These are phyloP conservation scores for Colletotrichum sansevieriae DNA, from an alignment of 2,329 filamentous ascomycete genomes.

Conservation along the genomic window DNA sequence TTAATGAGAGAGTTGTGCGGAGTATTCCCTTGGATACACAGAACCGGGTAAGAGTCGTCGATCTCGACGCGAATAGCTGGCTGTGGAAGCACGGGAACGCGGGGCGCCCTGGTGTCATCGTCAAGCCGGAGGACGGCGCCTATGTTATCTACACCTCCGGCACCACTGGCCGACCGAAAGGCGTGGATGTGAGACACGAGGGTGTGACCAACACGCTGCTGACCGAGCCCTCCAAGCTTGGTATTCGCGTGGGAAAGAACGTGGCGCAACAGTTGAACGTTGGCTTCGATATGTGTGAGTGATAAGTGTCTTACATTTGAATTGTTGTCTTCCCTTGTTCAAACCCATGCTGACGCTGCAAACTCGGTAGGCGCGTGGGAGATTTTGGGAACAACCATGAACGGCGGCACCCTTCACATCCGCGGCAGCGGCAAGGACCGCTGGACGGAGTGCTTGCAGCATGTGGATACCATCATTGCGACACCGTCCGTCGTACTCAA, in stretches of 20 bases:
- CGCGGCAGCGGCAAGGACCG: conserved; percentile 42
- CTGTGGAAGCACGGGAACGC: conserved; percentile 40
- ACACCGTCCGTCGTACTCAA: conserved; percentile 42
- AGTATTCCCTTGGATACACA: conserved; percentile 28
- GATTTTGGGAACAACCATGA: conserved; percentile 58
- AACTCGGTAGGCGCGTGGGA: conserved; percentile 67
- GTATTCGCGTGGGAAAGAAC: conserved; percentile 61
- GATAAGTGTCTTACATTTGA: conserved; percentile 27
- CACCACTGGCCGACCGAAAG: conserved; percentile 70
- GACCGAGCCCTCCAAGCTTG: conserved; percentile 52
- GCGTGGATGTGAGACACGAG: conserved; percentile 68
- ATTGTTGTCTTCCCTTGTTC: neutral
- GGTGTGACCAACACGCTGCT: conserved; percentile 40
- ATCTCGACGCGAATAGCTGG: conserved; percentile 36
- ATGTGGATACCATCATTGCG: conserved; percentile 43
- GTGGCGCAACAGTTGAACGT: conserved; percentile 70
- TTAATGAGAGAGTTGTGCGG: conserved; percentile 36
- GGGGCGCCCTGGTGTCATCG: conserved; percentile 44
- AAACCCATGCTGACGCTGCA: conserved; percentile 13
- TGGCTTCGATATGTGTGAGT: conserved; percentile 72
- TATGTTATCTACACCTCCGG: conserved; percentile 69
- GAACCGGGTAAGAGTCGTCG: conserved; percentile 32
- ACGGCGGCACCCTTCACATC: conserved; percentile 42
- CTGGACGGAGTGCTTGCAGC: conserved; percentile 41
- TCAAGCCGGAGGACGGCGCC: conserved; percentile 54